Evolutionary conservation across 208 protist genomes (phyloP).

Genomic region (Leishmania tropica): DNA sequence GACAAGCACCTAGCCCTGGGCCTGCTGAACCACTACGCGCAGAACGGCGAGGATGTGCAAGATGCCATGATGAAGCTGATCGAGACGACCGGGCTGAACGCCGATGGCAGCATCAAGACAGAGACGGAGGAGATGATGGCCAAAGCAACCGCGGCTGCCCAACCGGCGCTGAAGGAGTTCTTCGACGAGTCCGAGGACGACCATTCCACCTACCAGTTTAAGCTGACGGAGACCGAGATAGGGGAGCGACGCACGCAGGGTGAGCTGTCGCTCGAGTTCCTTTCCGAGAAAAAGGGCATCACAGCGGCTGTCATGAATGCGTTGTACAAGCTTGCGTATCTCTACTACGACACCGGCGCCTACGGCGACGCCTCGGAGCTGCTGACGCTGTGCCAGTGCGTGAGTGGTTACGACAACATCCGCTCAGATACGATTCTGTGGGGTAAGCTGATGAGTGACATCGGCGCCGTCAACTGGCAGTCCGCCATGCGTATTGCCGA

Average conservation of each 20-base stretch:
- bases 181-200: conserved; percentile 67
- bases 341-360: conserved; percentile 87
- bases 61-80: conserved; percentile 72
- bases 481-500: conserved; percentile 77
- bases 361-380: conserved; percentile 85
- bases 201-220: conserved; percentile 82
- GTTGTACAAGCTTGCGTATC: conserved; percentile 78
- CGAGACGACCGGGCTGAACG: conserved; percentile 68
- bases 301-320: conserved; percentile 66
- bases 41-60: conserved; percentile 69
- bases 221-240: conserved; percentile 75
- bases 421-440: conserved; percentile 69
- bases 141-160: conserved; percentile 49
- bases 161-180: conserved; percentile 78
- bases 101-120: conserved; percentile 65
- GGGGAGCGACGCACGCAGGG: conserved; percentile 67
- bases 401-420: conserved; percentile 75
- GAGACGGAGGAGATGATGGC: conserved; percentile 74
- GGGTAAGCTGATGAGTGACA: conserved; percentile 90
- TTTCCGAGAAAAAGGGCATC: conserved; percentile 71
- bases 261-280: conserved; percentile 77
- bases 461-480: conserved; percentile 82
- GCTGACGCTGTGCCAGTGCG: conserved; percentile 80
- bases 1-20: conserved; percentile 89
- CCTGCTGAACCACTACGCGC: conserved; percentile 75